Conservation (phyloP, 2,329 filamentous ascomycete species). For the Capronia americana region DNA sequence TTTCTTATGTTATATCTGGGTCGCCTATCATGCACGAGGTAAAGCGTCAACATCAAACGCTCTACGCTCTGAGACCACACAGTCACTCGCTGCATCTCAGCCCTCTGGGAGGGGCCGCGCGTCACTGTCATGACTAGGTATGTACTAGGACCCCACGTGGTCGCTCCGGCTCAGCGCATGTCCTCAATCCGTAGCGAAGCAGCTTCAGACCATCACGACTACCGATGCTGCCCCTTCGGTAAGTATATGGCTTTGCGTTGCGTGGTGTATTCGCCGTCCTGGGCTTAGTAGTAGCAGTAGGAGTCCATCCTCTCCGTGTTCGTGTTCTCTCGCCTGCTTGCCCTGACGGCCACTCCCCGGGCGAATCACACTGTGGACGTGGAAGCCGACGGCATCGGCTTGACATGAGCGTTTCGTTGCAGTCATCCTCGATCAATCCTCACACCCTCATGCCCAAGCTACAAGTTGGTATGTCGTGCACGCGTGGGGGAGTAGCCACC, state of each 20-base stretch:
- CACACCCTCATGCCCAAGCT: not conserved
- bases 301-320: not conserved
- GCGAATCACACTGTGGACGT: slow-evolving; percentile 1
- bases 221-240: not conserved
- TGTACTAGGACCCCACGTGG: not conserved
- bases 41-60: not conserved
- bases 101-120: not conserved
- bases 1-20: not conserved
- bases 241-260: not conserved
- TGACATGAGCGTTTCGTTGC: not conserved
- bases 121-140: not conserved
- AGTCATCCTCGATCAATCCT: not conserved
- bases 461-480: not conserved
- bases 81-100: not conserved
- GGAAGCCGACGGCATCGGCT: not conserved
- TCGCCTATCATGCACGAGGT: not conserved
- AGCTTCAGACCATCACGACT: not conserved
- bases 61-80: not conserved
- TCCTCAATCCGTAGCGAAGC: not conserved
- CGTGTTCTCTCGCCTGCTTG: not conserved
- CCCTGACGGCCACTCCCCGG: slow-evolving; percentile 13
- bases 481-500: not conserved
- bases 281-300: not conserved
- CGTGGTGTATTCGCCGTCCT: not conserved
- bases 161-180: not conserved